Evolutionary conservation across 2,329 filamentous ascomycete genomes (phyloP).

Genomic region (Whalleya microplaca): DNA sequence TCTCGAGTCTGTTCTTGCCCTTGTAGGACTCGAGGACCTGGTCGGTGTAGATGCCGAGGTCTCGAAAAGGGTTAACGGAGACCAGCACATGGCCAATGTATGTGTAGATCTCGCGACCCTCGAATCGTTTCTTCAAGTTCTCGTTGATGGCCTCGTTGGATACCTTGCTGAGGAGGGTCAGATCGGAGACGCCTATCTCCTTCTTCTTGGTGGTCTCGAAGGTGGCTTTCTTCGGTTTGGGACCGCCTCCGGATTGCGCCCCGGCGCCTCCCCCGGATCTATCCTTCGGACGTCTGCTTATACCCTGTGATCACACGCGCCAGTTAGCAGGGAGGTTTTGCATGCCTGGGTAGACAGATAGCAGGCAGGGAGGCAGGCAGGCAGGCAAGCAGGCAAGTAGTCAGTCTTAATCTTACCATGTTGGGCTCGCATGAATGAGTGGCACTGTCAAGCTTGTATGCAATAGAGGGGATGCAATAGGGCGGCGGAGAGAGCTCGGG

Average conservation of each 20-base stretch:
- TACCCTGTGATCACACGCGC: slow-evolving; percentile 42
- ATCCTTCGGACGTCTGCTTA: slow-evolving; percentile 54
- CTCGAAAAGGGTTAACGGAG: slow-evolving; percentile 96
- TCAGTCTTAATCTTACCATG: slow-evolving; percentile 38
- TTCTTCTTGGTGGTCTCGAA: slow-evolving; percentile 99
- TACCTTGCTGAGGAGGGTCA: slow-evolving; percentile 97
- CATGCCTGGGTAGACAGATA: neutral
- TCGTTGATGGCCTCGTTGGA: slow-evolving; percentile 99
- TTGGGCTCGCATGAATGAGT: slow-evolving; percentile 38
- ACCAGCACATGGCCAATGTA: slow-evolving; percentile 99
- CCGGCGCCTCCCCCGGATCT: slow-evolving; percentile 48
- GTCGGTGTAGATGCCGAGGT: slow-evolving; percentile 97
- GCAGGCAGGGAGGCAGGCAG: no score
- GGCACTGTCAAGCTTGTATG: slow-evolving; percentile 18
- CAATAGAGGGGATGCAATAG: slow-evolving; percentile 6
- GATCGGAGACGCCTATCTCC: slow-evolving; percentile 96
- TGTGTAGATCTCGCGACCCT: slow-evolving; percentile 97
- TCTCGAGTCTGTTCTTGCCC: slow-evolving; percentile 95
- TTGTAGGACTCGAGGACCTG: slow-evolving; percentile 90
- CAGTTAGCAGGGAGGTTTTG: slow-evolving; percentile 20
- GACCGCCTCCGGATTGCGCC: slow-evolving; percentile 41
- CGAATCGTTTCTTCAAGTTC: slow-evolving; percentile 96
- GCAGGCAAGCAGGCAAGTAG: no score
- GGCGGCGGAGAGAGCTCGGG: neutral
- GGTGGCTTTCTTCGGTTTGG: slow-evolving; percentile 90